Conservation (phyloP, 2,329 filamentous ascomycete species). For the Ophiocordyceps australis region DNA sequence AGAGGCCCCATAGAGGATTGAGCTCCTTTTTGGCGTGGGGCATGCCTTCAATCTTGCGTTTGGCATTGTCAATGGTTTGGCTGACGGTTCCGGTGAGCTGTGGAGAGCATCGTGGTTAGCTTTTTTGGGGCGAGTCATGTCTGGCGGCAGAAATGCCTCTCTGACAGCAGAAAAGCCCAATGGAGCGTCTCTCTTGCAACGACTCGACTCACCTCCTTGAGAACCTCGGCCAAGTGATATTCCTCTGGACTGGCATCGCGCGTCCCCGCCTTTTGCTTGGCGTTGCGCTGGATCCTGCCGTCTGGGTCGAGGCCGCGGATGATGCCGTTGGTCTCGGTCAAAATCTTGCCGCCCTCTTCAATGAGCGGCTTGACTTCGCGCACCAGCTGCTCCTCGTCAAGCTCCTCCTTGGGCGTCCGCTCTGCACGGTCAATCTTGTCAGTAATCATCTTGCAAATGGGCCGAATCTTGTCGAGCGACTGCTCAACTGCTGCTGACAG, state of each 20-base stretch:
- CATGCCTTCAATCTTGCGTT: conserved; percentile 80
- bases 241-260: conserved; percentile 55
- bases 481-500: conserved; percentile 58
- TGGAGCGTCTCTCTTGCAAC: too few species aligned
- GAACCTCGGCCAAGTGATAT: conserved; percentile 62
- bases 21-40: conserved; percentile 89
- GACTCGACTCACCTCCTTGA: conserved; percentile 45
- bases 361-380: conserved; percentile 75
- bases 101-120: background rate
- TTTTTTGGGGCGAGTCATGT: background rate
- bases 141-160: too few species aligned
- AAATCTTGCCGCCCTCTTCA: conserved; percentile 65
- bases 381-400: conserved; percentile 80
- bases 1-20: conserved; percentile 72
- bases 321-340: conserved; percentile 72
- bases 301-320: conserved; percentile 83
- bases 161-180: too few species aligned
- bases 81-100: conserved; percentile 62
- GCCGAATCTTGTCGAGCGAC: conserved; percentile 67
- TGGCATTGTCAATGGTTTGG: conserved; percentile 69
- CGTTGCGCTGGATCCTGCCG: conserved; percentile 66
- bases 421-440: conserved; percentile 71
- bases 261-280: conserved; percentile 61
- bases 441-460: conserved; percentile 72
- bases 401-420: conserved; percentile 65